A percentile compares a stretch with the other conserved stretches of the same genome.
These are phyloP conservation scores for Suillus bovinus DNA, from an alignment of 768 basidiomycete genomes.

Conservation along the genomic window DNA sequence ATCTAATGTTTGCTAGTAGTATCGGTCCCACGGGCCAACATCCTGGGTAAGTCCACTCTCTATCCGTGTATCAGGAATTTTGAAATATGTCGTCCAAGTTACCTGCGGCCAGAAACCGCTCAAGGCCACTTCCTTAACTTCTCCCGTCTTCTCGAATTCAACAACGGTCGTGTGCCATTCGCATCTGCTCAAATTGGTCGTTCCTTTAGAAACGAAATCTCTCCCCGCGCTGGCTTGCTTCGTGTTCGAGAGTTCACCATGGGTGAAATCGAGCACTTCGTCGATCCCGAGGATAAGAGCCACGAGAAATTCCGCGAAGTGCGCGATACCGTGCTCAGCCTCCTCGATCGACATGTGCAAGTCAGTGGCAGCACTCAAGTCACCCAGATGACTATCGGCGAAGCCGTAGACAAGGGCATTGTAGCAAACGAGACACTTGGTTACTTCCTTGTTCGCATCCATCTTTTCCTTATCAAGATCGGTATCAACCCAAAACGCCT, in stretches of 20 bases:
- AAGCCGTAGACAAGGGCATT: conserved; percentile 82
- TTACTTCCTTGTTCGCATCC: conserved; percentile 93
- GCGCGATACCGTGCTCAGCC: conserved; percentile 67
- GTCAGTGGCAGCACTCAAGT: conserved; percentile 66
- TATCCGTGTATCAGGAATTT: not conserved
- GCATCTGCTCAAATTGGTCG: conserved; percentile 97
- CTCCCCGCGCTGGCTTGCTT: conserved; percentile 91
- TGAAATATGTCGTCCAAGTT: conserved; percentile 45
- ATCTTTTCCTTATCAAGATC: conserved; percentile 86
- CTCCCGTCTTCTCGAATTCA: conserved; percentile 94
- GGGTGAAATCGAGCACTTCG: conserved; percentile 99
- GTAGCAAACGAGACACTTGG: conserved; percentile 98
- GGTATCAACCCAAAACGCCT: conserved; percentile 83
- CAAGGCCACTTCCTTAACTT: conserved; percentile 99
- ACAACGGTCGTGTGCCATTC: conserved; percentile 95
- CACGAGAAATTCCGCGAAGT: conserved; percentile 86
- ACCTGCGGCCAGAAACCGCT: conserved; percentile 95
- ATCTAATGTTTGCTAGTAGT: conserved; percentile 97
- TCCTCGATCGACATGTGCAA: conserved; percentile 88
- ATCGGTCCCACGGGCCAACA: conserved; percentile 98
- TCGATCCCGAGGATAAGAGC: conserved; percentile 90
- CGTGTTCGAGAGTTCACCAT: conserved; percentile 99
- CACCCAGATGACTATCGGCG: conserved; percentile 74
- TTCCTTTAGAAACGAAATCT: conserved; percentile 97
- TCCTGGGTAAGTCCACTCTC: conserved; percentile 62